These are phyloP conservation scores for Candida arabinofermentans DNA, from an alignment of 805 yeast genomes.

Conservation along the genomic window DNA sequence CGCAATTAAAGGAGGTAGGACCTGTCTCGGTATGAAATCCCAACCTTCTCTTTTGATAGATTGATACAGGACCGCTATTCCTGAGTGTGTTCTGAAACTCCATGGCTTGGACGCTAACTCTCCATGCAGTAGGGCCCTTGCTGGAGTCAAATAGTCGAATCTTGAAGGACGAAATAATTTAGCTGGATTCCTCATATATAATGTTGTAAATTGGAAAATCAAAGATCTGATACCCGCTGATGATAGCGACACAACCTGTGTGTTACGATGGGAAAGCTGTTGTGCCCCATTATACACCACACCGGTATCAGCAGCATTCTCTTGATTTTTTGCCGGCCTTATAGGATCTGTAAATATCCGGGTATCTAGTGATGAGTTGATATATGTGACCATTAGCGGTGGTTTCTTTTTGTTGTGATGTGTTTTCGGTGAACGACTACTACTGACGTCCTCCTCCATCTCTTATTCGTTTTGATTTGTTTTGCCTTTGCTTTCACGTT, in stretches of 20 bases:
- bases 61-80: constrained; percentile 65
- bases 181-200: constrained; percentile 77
- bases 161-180: constrained; percentile 88
- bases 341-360: background rate
- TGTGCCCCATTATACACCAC: constrained; percentile 5
- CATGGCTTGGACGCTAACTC: constrained; percentile 45
- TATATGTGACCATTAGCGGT: background rate
- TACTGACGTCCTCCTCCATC: background rate
- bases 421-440: background rate
- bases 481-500: background rate
- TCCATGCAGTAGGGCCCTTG: constrained; percentile 48
- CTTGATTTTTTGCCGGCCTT: background rate
- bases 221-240: constrained; percentile 86
- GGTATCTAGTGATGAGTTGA: background rate
- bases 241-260: constrained; percentile 65
- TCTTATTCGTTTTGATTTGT: background rate
- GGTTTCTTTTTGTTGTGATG: background rate
- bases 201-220: constrained; percentile 69
- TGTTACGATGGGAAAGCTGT: constrained; percentile 35
- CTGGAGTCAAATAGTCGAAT: constrained; percentile 76
- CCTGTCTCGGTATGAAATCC: constrained; percentile 79
- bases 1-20: constrained; percentile 83
- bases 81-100: constrained; percentile 66
- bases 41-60: constrained; percentile 80
- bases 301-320: background rate